Evolutionary conservation across 805 yeast species (phyloP).

Genomic region (Starmerella sirachaensis): DNA sequence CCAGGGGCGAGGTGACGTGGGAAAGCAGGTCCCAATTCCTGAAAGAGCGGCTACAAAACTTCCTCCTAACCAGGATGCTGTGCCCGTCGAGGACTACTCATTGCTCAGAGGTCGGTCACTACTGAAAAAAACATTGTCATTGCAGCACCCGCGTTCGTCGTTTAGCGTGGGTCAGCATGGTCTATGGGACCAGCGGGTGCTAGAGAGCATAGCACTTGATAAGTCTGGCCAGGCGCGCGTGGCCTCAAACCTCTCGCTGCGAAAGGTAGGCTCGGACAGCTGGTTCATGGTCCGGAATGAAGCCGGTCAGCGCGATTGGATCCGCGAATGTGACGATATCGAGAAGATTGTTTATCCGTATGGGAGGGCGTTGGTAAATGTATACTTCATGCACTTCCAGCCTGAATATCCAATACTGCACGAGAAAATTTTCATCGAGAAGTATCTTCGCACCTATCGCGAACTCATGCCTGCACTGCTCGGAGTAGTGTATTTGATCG

Average conservation of each 20-base stretch:
- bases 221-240: constrained; percentile 73
- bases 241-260: constrained; percentile 49
- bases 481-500: constrained; percentile 81
- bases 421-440: constrained; percentile 81
- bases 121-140: constrained; percentile 54
- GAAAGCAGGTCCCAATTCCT: constrained; percentile 10
- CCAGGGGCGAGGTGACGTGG: not conserved
- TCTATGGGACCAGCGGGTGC: constrained; percentile 57
- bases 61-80: constrained; percentile 8
- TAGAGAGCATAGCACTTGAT: constrained; percentile 52
- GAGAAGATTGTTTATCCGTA: constrained; percentile 85
- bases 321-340: constrained; percentile 68
- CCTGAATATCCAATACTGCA: constrained; percentile 88
- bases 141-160: constrained; percentile 82
- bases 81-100: constrained; percentile 57
- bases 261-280: constrained; percentile 66
- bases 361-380: constrained; percentile 57
- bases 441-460: constrained; percentile 78
- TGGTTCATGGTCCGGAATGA: constrained; percentile 70
- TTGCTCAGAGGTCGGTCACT: constrained; percentile 50
- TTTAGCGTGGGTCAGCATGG: constrained; percentile 85
- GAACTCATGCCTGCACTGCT: constrained; percentile 84
- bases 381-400: constrained; percentile 75
- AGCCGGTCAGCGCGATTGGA: constrained; percentile 56
- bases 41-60: constrained; percentile 5